These are phyloP conservation scores for Paralagenidium karlingii DNA, from an alignment of 352 stramenopile genomes.

Conservation along the genomic window DNA sequence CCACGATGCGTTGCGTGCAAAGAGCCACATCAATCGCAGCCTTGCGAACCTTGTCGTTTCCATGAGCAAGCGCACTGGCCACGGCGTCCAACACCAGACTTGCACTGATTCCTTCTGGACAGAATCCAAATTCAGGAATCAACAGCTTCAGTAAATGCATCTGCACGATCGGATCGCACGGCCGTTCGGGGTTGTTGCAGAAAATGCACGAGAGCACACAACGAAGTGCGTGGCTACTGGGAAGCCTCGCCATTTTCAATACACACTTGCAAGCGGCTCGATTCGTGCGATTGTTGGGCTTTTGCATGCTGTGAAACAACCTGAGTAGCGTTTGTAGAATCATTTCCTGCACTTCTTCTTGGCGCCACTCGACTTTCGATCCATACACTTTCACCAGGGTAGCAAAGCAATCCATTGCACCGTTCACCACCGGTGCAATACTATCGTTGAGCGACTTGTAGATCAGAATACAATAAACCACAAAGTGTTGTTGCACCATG, in stretches of 20 bases:
- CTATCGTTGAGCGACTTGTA: conserved; percentile 41
- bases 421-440: conserved; percentile 68
- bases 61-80: conserved; percentile 27
- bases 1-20: conserved; percentile 59
- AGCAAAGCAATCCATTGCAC: conserved; percentile 44
- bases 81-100: conserved; percentile 32
- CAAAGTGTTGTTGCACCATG: conserved; percentile 48
- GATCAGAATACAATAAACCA: conserved; percentile 45
- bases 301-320: conserved; percentile 59
- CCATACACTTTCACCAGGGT: conserved; percentile 70
- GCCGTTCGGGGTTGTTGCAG: conserved; percentile 35
- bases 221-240: conserved; percentile 15
- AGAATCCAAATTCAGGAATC: conserved; percentile 67
- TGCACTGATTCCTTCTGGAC: conserved; percentile 47
- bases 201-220: conserved; percentile 68
- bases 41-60: conserved; percentile 63
- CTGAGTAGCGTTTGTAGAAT: conserved; percentile 48
- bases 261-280: conserved; percentile 60
- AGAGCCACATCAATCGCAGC: conserved; percentile 66
- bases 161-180: conserved; percentile 57
- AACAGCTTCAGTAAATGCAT: conserved; percentile 72
- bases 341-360: conserved; percentile 39
- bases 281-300: conserved; percentile 62
- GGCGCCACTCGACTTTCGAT: conserved; percentile 58
- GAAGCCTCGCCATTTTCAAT: conserved; percentile 57